Conservation (phyloP, 225 moss, liverwort and hornwort genomes). For the Marchantia paleacea region DNA sequence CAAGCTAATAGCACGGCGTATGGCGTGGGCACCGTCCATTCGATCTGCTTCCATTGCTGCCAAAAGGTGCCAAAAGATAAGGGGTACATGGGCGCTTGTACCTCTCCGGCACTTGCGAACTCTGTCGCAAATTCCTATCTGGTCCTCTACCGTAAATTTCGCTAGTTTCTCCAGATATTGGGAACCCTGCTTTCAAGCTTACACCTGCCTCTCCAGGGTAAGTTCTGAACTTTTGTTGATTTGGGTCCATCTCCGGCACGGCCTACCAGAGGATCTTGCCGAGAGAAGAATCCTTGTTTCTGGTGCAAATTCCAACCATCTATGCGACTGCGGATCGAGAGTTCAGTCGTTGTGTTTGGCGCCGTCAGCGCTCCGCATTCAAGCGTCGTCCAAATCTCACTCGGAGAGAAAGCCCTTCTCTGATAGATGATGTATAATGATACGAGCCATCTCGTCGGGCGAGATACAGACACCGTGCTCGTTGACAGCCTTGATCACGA, state of each 20-base stretch:
- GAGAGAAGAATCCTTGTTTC: neutral
- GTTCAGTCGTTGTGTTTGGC: neutral
- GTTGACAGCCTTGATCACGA: conserved; percentile 43
- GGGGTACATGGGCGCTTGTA: neutral
- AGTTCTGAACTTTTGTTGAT: no score
- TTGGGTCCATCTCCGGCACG: neutral
- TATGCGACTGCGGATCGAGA: neutral
- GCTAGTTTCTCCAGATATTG: neutral
- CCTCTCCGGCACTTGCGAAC: neutral
- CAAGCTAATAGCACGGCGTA: neutral
- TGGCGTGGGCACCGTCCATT: neutral
- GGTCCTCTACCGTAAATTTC: neutral
- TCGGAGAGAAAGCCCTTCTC: conserved; percentile 39
- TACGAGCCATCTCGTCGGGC: conserved; percentile 56
- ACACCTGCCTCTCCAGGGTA: neutral
- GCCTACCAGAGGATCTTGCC: neutral
- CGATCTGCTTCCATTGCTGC: neutral
- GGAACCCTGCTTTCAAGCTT: neutral
- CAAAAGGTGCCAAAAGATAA: neutral
- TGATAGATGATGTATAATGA: conserved; percentile 42
- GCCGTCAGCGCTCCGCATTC: conserved; percentile 1
- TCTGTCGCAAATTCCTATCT: neutral
- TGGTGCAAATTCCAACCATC: neutral
- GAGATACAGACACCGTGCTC: conserved; percentile 38
- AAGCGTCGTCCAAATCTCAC: neutral